phyloP scores from a whole-genome alignment of 805 yeast genomes.

The Kluyveromyces dobzhanskii region DNA sequence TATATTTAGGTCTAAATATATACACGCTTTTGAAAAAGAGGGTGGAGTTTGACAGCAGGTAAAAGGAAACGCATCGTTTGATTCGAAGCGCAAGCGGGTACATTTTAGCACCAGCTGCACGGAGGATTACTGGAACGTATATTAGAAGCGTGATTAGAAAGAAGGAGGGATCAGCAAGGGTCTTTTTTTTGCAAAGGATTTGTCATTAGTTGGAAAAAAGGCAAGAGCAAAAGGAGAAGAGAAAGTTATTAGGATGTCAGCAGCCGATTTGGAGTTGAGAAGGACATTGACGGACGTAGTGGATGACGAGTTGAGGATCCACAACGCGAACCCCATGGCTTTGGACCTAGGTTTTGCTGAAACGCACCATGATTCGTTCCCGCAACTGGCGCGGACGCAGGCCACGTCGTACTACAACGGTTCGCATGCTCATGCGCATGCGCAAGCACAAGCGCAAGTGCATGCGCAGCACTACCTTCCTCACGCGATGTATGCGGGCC shows the following conservation, averaged over 20 bases:
- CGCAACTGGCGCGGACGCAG: neutral
- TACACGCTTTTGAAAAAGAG: too few species aligned
- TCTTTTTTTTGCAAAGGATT: too few species aligned
- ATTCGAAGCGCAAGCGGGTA: too few species aligned
- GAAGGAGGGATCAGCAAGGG: too few species aligned
- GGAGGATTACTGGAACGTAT: too few species aligned
- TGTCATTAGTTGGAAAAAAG: neutral
- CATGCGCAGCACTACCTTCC: neutral
- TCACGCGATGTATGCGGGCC: neutral
- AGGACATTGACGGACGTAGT: constrained; percentile 29
- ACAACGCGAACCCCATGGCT: neutral
- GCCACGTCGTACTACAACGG: neutral
- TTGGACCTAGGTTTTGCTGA: neutral
- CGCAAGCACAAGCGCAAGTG: neutral
- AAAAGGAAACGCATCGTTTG: too few species aligned
- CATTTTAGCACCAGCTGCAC: too few species aligned
- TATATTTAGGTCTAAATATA: too few species aligned
- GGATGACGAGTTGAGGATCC: constrained; percentile 23
- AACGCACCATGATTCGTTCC: neutral
- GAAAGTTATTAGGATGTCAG: neutral
- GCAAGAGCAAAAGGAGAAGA: neutral
- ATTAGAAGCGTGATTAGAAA: too few species aligned
- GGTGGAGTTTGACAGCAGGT: too few species aligned
- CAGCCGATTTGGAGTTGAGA: constrained; percentile 9
- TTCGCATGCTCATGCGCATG: neutral